Evolutionary conservation across 345 rosid genomes (phyloP), one percentile per base, ranked within the genome.

Genomic region (Psidium friedrichsthalianum): DNA sequence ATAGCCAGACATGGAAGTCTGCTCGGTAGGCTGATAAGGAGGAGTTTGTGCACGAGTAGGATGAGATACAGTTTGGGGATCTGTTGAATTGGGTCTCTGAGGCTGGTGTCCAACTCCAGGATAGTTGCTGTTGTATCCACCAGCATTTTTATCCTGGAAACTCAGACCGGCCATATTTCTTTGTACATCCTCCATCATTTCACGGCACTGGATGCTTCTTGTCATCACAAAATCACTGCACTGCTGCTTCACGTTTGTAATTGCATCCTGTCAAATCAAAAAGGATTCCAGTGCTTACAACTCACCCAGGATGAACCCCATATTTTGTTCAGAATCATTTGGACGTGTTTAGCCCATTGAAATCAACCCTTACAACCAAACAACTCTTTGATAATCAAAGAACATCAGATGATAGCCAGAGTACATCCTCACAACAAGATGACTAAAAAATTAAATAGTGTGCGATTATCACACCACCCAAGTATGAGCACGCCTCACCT

Each of bases 171-270:
- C 93, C 94, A 96, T 92, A 82, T 93, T 93, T 86, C 99, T 92
- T 88, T 97, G 99, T 80, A 96, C 98, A 88, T 95, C 99, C 85
- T 95, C 99, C 15, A 96, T 94, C 99, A 97, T 97, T 89, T 97
- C 99, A 83, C 94, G 94, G 88, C 99, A 95, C 87, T 97, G 99
- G 86, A 96, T 97, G 91, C 90, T 95, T 90, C 99, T 93, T 61
- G 99, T 97, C 99, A 97, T 95, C 86, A 92, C 96, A 91, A 94
- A 97, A 90, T 97, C 99, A 86, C 97, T 97, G 91, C 98, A 95
- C 86, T 97, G 99, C 92, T 95, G 99, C 94, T 97, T 96, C 86
- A 97, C 87, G 85, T 96, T 97, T 87, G 95, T 94, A 90, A 97
- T 94, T 74, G 99, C 99, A 53, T 97, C 99, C 99, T 97, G 92